Percentiles rank a stretch among this genome's conserved stretches.
Conservation (phyloP, 768 basidiomycete species). For the Pleurotus sapidus region DNA sequence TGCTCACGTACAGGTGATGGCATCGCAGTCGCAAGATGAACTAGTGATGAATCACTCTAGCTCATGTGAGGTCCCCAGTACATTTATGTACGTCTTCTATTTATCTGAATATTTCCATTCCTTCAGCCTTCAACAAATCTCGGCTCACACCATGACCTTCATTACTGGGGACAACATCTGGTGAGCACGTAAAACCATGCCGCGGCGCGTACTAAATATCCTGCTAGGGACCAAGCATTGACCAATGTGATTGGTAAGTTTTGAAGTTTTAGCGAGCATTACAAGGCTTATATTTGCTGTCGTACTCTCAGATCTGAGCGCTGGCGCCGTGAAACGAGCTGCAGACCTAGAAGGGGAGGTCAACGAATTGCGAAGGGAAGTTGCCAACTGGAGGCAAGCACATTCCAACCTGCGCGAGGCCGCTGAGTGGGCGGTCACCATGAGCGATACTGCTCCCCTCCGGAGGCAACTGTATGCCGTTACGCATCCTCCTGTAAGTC, state of each 20-base stretch:
- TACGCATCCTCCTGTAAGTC: slow-evolving; percentile 44
- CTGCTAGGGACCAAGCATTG: slow-evolving; percentile 63
- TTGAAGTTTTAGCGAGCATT: background rate
- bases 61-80: slow-evolving; percentile 4
- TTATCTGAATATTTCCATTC: slow-evolving; percentile 35
- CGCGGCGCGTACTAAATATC: no score
- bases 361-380: slow-evolving; percentile 65
- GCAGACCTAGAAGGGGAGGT: slow-evolving; percentile 61
- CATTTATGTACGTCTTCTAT: slow-evolving; percentile 26
- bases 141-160: slow-evolving; percentile 48
- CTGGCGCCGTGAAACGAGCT: slow-evolving; percentile 61
- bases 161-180: slow-evolving; percentile 61
- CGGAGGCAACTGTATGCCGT: slow-evolving; percentile 48
- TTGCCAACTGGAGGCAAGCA: slow-evolving; percentile 69
- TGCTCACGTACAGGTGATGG: slow-evolving; percentile 25
- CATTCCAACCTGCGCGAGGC: slow-evolving; percentile 61
- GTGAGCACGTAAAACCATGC: slow-evolving; percentile 32
- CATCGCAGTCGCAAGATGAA: slow-evolving; percentile 6
- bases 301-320: slow-evolving; percentile 51
- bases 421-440: slow-evolving; percentile 58
- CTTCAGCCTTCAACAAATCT: slow-evolving; percentile 11
- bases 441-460: slow-evolving; percentile 66
- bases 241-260: slow-evolving; percentile 54
- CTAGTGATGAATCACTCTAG: background rate
- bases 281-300: slow-evolving; percentile 2